These are phyloP conservation scores for Acer campestre DNA, from an alignment of 345 rosid genomes.

Conservation along the genomic window DNA sequence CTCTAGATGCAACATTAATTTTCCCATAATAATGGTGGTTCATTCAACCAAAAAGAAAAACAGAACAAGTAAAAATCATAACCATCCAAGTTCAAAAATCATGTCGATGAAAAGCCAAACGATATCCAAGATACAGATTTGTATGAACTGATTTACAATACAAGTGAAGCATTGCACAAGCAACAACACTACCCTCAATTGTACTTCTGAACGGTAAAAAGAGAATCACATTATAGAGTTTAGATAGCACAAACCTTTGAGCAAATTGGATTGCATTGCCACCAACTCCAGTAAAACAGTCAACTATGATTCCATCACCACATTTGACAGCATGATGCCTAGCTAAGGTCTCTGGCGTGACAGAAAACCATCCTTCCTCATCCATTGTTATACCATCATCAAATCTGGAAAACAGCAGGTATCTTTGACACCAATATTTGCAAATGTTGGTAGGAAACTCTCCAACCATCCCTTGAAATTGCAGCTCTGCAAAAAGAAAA, in stretches of 20 bases:
- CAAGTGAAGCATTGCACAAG: constrained; percentile 1
- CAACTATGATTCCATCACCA: constrained; percentile 56
- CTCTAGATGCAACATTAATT: not conserved
- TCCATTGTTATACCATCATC: constrained; percentile 89
- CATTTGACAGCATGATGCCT: constrained; percentile 82
- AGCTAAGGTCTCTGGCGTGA: constrained; percentile 88
- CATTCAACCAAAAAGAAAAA: not conserved
- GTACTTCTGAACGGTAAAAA: constrained; percentile 1
- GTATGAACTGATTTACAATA: not conserved
- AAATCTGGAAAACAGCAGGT: constrained; percentile 73
- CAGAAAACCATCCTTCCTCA: constrained; percentile 99
- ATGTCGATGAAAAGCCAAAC: not conserved
- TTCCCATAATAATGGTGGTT: not conserved
- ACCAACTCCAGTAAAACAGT: constrained; percentile 92
- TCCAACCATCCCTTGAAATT: constrained; percentile 36
- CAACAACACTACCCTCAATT: not conserved
- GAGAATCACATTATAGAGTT: not conserved
- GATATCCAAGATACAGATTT: not conserved
- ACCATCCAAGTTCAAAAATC: constrained; percentile 3
- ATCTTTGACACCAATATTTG: constrained; percentile 92
- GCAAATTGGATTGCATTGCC: constrained; percentile 97
- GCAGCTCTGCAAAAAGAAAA: constrained; percentile 47
- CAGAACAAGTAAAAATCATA: not conserved
- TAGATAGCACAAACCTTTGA: constrained; percentile 41
- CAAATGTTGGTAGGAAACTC: constrained; percentile 45